Evolutionary conservation across 2,329 filamentous ascomycete genomes (phyloP).

Genomic region (Clarireedia homoeocarpa): DNA sequence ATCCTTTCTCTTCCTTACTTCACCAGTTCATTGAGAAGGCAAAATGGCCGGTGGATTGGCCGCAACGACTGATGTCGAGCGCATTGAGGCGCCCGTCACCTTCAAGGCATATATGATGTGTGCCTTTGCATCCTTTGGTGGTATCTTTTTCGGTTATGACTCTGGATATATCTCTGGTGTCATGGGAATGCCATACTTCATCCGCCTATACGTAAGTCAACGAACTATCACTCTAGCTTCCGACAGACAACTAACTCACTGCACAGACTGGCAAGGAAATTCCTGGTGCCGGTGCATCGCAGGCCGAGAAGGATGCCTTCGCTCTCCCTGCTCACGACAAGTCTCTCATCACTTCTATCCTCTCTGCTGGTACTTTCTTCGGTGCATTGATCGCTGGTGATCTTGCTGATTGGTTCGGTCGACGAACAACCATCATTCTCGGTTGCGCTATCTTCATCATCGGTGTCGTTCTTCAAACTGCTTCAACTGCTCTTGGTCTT

Average conservation of each 20-base stretch:
- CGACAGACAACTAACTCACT: not conserved
- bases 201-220: conserved; percentile 18
- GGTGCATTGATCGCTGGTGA: conserved; percentile 73
- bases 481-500: conserved; percentile 39
- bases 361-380: conserved; percentile 73
- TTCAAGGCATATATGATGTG: conserved; percentile 62
- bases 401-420: conserved; percentile 65
- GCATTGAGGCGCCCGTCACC: conserved; percentile 61
- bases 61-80: conserved; percentile 53
- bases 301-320: conserved; percentile 16
- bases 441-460: conserved; percentile 61
- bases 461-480: conserved; percentile 55
- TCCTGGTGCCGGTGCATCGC: conserved; percentile 14
- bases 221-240: conserved; percentile 4
- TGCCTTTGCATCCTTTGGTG: conserved; percentile 63
- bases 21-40: not conserved
- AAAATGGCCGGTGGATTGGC: conserved; percentile 5
- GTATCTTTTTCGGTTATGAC: conserved; percentile 55
- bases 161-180: conserved; percentile 65
- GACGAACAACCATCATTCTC: conserved; percentile 60
- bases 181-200: conserved; percentile 39
- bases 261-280: conserved; percentile 14
- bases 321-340: conserved; percentile 39
- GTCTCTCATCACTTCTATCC: conserved; percentile 59
- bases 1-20: not conserved